Base-by-base conservation (phyloP, 306 rosid genomes). In the Glycyrrhiza uralensis region DNA sequence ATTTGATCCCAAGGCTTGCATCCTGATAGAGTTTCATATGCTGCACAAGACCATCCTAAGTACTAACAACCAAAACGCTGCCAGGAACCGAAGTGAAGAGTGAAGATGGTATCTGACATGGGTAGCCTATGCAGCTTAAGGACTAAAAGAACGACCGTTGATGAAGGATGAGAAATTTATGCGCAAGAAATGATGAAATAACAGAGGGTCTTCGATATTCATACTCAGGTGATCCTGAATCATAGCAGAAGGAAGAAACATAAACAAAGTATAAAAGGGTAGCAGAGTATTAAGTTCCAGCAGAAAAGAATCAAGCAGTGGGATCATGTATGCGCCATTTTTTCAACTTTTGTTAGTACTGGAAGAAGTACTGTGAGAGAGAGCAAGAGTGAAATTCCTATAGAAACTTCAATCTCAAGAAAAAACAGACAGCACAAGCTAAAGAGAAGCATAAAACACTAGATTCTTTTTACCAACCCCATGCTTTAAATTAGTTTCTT, bases 331-430 rank as follows among this genome's bases (percentile, higher is more conserved):
- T n/a, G n/a, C n/a, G n/a, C n/a, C n/a, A n/a, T n/a, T n/a, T n/a
- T n/a, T n/a, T n/a, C n/a, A 55, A 29, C 33, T 22, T 38, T 39
- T 15, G n/a, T 18, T 10, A 14, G 32, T 18, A 28, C 36, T 15
- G 5, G 67, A 41, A 54, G 54, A 26, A 75, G 67, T 42, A 75
- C 30, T 4, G 12, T 19, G 39, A 54, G 39, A 66, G 64, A 14
- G 5, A 14, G 4, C 6, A 55, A 32, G 64, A 74, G 23, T 35
- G 0, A 15, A 66, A 14, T 17, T 42, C 39, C 22, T 74, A 17
- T 24, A 23, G 13, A 64, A 71, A 14, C 47, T 30, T 46, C 15
- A 62, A 76, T 76, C 60, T 60, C 51, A 82, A 66, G 45, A 58
- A 55, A 64, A 64, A 57, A 1, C 62, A 77, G 28, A 51, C 15